These are phyloP conservation scores for Cryptosporidium ubiquitum DNA, from an alignment of 169 alveolate species.

Conservation along the genomic window DNA sequence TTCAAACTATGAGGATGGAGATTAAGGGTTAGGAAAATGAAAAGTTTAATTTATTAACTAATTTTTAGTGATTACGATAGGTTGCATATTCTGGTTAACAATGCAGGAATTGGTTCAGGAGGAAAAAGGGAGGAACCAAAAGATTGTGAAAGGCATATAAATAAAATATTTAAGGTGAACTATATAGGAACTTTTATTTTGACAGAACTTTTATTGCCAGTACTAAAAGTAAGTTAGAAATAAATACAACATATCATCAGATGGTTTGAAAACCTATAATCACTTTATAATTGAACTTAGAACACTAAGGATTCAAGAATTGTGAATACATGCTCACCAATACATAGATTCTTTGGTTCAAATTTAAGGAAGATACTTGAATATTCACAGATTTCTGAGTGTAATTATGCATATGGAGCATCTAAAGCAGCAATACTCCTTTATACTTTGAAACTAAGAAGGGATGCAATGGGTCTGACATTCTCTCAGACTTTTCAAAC, in stretches of 20 bases:
- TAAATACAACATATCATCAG: not conserved
- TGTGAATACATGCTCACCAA: conserved; percentile 64
- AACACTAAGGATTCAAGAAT: conserved; percentile 47
- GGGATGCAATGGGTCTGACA: conserved; percentile 70
- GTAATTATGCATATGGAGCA: conserved; percentile 49
- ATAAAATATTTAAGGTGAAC: conserved; percentile 22
- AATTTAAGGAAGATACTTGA: conserved; percentile 36
- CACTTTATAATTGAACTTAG: conserved; percentile 6
- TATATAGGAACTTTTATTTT: conserved; percentile 54
- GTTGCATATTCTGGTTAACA: conserved; percentile 46
- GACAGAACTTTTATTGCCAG: conserved; percentile 34
- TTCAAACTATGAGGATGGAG: no score
- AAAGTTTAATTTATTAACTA: not conserved
- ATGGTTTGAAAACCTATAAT: not conserved
- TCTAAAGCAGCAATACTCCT: conserved; percentile 67
- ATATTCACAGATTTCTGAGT: conserved; percentile 15
- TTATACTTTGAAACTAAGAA: conserved; percentile 42
- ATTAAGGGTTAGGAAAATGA: not conserved
- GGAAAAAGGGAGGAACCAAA: not conserved
- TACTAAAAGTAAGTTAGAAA: conserved; percentile 24
- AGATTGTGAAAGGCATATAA: not conserved
- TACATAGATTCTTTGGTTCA: conserved; percentile 57
- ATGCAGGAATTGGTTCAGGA: conserved; percentile 56
- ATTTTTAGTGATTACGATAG: conserved; percentile 46
- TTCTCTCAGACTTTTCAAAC: not conserved